phyloP scores from a whole-genome alignment of 495 filamentous ascomycete genomes.

The Xylaria venustula region DNA sequence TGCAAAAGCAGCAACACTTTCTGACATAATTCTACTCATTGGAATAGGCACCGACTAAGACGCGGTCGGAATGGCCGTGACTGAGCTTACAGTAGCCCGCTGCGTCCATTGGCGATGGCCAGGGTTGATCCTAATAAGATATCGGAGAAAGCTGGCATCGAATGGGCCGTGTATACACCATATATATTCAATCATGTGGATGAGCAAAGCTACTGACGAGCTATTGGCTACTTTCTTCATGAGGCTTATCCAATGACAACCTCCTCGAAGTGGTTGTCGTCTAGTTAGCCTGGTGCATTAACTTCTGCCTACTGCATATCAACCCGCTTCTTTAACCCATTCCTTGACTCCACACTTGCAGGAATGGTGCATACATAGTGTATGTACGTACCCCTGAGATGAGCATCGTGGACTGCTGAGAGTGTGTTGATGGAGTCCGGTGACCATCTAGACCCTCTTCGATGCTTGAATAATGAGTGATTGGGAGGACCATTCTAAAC shows the following conservation, averaged over 20 bases:
- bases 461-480: background rate
- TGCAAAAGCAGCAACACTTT: background rate
- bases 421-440: conserved; percentile 2
- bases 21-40: background rate
- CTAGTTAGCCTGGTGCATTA: background rate
- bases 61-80: background rate
- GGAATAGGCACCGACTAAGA: background rate
- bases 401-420: conserved; percentile 11
- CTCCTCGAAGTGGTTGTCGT: background rate
- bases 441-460: conserved; percentile 1
- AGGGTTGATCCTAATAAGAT: background rate
- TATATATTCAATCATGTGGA: conserved; percentile 9
- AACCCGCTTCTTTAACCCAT: conserved; percentile 6
- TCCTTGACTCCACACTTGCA: conserved; percentile 2
- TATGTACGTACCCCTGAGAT: conserved; percentile 8
- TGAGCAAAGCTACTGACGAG: background rate
- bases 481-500: background rate
- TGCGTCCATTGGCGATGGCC: background rate
- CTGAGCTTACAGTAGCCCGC: background rate
- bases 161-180: background rate
- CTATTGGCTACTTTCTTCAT: background rate
- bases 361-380: conserved; percentile 5
- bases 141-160: background rate
- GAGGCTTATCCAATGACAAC: background rate
- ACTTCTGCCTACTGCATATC: background rate